A percentile compares a stretch with the other conserved stretches of the same genome.
These are phyloP conservation scores for Phylloboletellus chloephorus DNA, from an alignment of 1,284 basidiomycete genomes.

Conservation along the genomic window DNA sequence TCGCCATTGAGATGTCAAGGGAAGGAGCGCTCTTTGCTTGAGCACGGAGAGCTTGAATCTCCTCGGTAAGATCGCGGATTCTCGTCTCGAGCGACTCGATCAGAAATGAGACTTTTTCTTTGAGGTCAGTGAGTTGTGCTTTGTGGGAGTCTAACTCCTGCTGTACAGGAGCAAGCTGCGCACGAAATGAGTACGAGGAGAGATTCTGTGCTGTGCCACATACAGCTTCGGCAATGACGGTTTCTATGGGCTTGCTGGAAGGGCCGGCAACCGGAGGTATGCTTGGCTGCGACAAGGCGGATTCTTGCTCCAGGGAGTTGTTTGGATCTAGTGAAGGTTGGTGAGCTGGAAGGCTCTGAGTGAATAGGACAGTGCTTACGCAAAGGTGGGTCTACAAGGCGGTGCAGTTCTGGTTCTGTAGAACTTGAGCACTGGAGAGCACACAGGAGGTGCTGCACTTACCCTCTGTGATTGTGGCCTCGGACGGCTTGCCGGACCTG, in stretches of 20 bases:
- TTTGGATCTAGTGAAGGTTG: conserved; percentile 10
- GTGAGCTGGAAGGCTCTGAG: background rate
- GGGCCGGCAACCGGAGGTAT: conserved; percentile 11
- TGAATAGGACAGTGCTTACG: conserved; percentile 14
- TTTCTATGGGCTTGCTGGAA: conserved; percentile 21
- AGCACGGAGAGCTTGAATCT: conserved; percentile 27
- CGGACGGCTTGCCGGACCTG: conserved; percentile 43
- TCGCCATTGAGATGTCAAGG: conserved; percentile 11
- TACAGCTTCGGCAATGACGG: conserved; percentile 40
- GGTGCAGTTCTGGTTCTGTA: conserved; percentile 34
- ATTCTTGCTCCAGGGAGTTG: conserved; percentile 3
- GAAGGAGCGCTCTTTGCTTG: conserved; percentile 13
- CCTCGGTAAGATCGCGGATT: conserved; percentile 31
- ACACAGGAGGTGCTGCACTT: conserved; percentile 9
- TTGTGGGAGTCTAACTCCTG: conserved; percentile 37
- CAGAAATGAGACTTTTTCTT: conserved; percentile 33
- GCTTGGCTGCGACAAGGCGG: conserved; percentile 10
- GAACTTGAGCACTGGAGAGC: conserved; percentile 11
- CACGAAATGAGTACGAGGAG: conserved; percentile 9
- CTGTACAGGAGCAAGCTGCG: conserved; percentile 50
- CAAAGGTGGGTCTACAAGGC: conserved; percentile 10
- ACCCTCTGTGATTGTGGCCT: conserved; percentile 60
- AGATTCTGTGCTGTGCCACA: conserved; percentile 16
- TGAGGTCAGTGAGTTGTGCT: conserved; percentile 39
- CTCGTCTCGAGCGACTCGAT: conserved; percentile 33